Base-by-base conservation (phyloP, 75 land plant genomes). In the Pinus albicaulis region DNA sequence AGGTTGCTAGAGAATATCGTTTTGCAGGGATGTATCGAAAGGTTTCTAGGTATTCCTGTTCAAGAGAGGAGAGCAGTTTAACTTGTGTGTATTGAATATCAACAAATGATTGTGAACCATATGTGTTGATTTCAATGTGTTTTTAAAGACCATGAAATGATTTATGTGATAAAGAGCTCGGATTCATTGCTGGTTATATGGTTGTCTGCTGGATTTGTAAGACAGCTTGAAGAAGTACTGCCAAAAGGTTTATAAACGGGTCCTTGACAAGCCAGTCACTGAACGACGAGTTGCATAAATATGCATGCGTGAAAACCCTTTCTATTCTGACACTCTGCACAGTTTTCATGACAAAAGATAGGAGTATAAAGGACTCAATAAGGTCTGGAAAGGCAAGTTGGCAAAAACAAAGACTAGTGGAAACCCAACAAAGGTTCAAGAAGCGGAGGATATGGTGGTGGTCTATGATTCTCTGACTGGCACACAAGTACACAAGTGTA, bases 391-490 rank as follows among this genome's bases (percentile, higher is more conserved):
- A 75, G 99, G 99, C 56, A 95, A 92, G 78, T 79, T 95, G 13
- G 83, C 84, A 59, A 98, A 97, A 66, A 98, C 99, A 56, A 97
- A 95, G 71, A 76, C 91, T 10, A 91, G 80, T 76, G 98, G 95
- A 71, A 95, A 95, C 77, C 82, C 92, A 31, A 90, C 92, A 36
- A 89, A 89, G 74, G 84, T 97, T 31, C 98, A 95, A 78, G 99
- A 97, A 85, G 99, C 99, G 62, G 93, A 95, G 99, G 99, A 97
- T 73, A 92, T 97, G 99, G 99, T 97, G 28, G 89, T 97, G 56
- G 85, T 97, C 2, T 97, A 94, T 86, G 99, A 97, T 80, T 97
- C 99, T 34, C 76, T 97, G 95, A 77, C 90, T 97, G 69, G 99
- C 99, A 52, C 99, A 97, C 76, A 97, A 97, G 76, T 97, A n/a